Base-by-base conservation (phyloP, 169 alveolate genomes). In the Cryptosporidium baileyi region DNA sequence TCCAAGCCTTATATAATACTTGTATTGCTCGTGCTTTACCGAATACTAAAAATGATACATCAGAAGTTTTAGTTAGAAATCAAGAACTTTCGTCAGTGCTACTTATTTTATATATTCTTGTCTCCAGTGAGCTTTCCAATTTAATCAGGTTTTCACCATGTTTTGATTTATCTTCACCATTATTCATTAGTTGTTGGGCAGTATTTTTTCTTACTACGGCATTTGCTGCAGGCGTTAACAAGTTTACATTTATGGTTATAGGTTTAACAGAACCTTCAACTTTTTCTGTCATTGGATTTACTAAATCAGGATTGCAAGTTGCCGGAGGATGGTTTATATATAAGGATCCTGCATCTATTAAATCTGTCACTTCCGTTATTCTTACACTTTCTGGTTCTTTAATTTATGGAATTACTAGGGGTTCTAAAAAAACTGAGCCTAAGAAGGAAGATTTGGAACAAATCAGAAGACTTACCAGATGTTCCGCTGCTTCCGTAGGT, bases 201-300 rank as follows among this genome's bases (percentile, higher is more conserved):
- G 24, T 28, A 0, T 74, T 74, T 47, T 38, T 74, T 54, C 57
- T 74, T 22, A 74, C 85, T 7, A 74, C 85, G 11, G 67, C 67
- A 17, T 32, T 51, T n/a, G 85, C 85, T 40, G 85, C 85, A 2
- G 85, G 85, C 6, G 59, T 74, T 17, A 74, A 74, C 40, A 74
- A 74, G 45, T 74, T 74, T 30, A 74, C 85, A 54, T 74, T 74
- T 30, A 74, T 74, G 85, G 85, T 74, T 2, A 74, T 74, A 4
- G 85, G 85, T 32, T 61, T 74, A 5, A 74, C 85, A 7, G 85
- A 74, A 51, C 85, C 85, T 8, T 74, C 85, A 1, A 74, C 85
- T 3, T 74, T 74, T 61, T 74, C 85, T n/a, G 85, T 74, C 19
- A 38, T 74, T 38, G 85, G 85, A 11, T 74, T 74, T 38, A 34